Evolutionary conservation across 495 filamentous ascomycete species (phyloP), one percentile per base, ranked within the genome.

Genomic region (Echria macrotheca): DNA sequence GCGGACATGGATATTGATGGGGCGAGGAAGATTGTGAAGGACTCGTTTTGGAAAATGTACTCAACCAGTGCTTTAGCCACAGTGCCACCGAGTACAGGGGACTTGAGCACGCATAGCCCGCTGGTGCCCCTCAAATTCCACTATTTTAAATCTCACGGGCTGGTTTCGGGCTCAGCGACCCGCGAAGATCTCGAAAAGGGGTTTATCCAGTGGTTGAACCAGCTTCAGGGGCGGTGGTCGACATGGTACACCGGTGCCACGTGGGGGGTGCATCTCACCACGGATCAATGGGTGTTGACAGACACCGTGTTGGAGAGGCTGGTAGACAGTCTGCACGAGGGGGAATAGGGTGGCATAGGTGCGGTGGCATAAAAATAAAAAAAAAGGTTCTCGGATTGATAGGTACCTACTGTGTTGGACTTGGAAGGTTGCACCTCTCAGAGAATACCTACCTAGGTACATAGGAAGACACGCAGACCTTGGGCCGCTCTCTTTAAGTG

Each of bases 171-270:
- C 15, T 59, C 57, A 3, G 61, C 59, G 2, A 52, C 65, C 4
- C 48, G 50, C 2, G 61, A 67, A 14, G 58, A 64, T 21, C 47
- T 71, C 33, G 52, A 58, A 29, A 36, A 37, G 17, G 69, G 69
- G 0, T 69, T 69, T 33, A 66, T 66, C 14, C 57, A 64, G 52
- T 47, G 62, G 35, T 36, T 72, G 17, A 62, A 71, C 26, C 59
- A 54, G 6, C 53, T 73, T 4, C 70, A 75, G 52, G 70, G 68
- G 19, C 49, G 61, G 29, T 56, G 61, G 19, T 59, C 51, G 12
- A 73, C 69, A 10, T 73, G 65, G 61, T 75, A 66, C 52, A 71
- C 69, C 2, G 69, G 70, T 14, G 62, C 60, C 22, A 61, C 68
- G 9, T 71, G 67, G 42, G 57, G 57, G 3, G 63, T 58, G 19